These are phyloP conservation scores for Spirogloea muscicola DNA, from an alignment of 139 green algal species.

Conservation along the genomic window DNA sequence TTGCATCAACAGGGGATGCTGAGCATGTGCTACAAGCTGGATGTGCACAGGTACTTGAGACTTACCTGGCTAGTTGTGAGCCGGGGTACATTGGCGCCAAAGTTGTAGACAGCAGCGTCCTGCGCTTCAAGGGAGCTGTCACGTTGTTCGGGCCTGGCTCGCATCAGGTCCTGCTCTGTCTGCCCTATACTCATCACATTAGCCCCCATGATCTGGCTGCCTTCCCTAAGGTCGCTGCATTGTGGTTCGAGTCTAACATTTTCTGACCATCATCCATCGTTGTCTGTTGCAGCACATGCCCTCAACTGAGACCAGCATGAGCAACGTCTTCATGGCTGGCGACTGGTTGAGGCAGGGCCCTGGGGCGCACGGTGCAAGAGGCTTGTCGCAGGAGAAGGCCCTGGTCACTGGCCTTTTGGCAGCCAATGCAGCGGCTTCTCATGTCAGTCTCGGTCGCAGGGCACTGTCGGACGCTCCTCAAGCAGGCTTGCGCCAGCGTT, in stretches of 20 bases:
- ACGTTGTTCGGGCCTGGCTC: constrained; percentile 36
- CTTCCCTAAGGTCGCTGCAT: no score
- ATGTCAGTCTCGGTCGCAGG: no score
- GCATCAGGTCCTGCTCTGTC: no score
- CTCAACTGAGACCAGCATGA: constrained; percentile 2
- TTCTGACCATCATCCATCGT: no score
- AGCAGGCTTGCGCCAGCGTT: no score
- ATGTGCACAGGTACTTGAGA: constrained; percentile 4
- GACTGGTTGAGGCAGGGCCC: constrained; percentile 45
- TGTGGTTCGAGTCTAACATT: no score
- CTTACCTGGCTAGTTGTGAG: constrained; percentile 29
- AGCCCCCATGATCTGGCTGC: no score
- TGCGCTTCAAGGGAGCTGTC: constrained; percentile 35
- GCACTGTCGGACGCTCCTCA: no score
- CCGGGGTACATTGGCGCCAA: neutral
- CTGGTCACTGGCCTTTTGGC: constrained; percentile 39
- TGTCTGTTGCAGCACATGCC: constrained; percentile 39
- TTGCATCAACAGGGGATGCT: no score
- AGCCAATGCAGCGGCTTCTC: constrained; percentile 5
- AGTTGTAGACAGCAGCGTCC: constrained; percentile 41
- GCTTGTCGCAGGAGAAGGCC: constrained; percentile 43
- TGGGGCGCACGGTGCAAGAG: constrained; percentile 32
- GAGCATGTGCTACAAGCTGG: no score
- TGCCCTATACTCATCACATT: no score
- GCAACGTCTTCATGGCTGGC: constrained; percentile 44